phyloP scores from a whole-genome alignment of 805 yeast genomes.

The Candida ovalis region DNA sequence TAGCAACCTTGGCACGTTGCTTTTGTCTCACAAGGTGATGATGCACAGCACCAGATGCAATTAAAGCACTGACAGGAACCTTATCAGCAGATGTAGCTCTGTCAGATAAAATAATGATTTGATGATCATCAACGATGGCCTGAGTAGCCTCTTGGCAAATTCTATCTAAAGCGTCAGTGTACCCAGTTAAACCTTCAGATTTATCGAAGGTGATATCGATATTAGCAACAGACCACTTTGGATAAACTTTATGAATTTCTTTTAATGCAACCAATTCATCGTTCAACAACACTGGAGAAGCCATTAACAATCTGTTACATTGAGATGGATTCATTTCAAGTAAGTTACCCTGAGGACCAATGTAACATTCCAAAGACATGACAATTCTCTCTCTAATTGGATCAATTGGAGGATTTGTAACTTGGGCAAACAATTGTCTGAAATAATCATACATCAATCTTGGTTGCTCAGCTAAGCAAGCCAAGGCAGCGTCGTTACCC shows the following conservation, averaged over 20 bases:
- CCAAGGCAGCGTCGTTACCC: slow-evolving; percentile 97
- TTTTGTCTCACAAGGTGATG: slow-evolving; percentile 94
- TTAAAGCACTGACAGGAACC: slow-evolving; percentile 78
- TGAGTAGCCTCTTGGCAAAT: slow-evolving; percentile 83
- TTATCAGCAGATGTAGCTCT: slow-evolving; percentile 54
- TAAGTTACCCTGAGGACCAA: slow-evolving; percentile 97
- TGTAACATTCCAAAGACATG: slow-evolving; percentile 94
- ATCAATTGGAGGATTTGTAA: slow-evolving; percentile 97
- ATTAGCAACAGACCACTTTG: slow-evolving; percentile 77
- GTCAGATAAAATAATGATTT: slow-evolving; percentile 77
- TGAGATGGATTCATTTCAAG: slow-evolving; percentile 90
- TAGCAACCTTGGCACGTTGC: slow-evolving; percentile 92
- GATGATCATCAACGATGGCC: slow-evolving; percentile 72
- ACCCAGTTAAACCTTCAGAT: slow-evolving; percentile 80
- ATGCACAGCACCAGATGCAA: slow-evolving; percentile 97
- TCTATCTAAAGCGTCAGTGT: slow-evolving; percentile 77
- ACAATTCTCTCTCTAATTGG: slow-evolving; percentile 96
- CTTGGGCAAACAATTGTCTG: slow-evolving; percentile 96
- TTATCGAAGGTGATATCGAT: slow-evolving; percentile 89
- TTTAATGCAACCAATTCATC: slow-evolving; percentile 72
- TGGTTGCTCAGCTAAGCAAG: slow-evolving; percentile 93
- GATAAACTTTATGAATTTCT: slow-evolving; percentile 69
- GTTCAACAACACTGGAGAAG: slow-evolving; percentile 76
- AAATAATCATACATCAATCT: slow-evolving; percentile 87
- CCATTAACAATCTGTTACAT: slow-evolving; percentile 81